These are phyloP conservation scores for Mycena vitilis DNA, from an alignment of 768 basidiomycete species.

Conservation along the genomic window DNA sequence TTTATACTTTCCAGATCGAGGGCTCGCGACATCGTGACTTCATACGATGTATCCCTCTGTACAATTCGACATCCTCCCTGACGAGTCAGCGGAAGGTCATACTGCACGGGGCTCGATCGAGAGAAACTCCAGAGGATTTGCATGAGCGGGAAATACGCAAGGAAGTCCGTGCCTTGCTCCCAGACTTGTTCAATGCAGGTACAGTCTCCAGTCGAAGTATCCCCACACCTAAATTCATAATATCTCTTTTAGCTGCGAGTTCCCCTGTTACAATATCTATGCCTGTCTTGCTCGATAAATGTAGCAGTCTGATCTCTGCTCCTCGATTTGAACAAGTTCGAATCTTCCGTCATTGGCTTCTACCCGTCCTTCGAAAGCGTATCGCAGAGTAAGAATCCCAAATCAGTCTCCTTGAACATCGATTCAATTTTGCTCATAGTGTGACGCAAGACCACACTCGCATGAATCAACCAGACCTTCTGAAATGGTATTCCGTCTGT, in stretches of 20 bases:
- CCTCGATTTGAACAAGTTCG: slow-evolving; percentile 82
- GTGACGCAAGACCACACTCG: slow-evolving; percentile 38
- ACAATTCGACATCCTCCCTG: slow-evolving; percentile 67
- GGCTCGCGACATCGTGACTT: slow-evolving; percentile 77
- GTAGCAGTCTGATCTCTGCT: slow-evolving; percentile 61
- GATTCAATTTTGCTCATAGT: slow-evolving; percentile 28
- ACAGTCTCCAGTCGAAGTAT: neutral
- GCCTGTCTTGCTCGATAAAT: slow-evolving; percentile 53
- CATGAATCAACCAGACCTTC: slow-evolving; percentile 49
- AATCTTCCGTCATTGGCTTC: slow-evolving; percentile 76
- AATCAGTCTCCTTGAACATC: neutral
- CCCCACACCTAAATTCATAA: neutral
- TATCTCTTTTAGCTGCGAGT: slow-evolving; percentile 45
- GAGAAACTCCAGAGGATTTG: slow-evolving; percentile 77
- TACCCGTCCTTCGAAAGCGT: slow-evolving; percentile 73
- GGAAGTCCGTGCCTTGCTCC: slow-evolving; percentile 73
- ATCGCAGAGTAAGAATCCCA: slow-evolving; percentile 56
- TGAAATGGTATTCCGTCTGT: slow-evolving; percentile 67
- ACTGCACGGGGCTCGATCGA: slow-evolving; percentile 74
- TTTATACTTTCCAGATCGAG: slow-evolving; percentile 46
- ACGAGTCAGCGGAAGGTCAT: slow-evolving; percentile 76
- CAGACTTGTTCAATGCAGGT: slow-evolving; percentile 75
- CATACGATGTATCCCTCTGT: slow-evolving; percentile 78
- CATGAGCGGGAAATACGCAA: slow-evolving; percentile 78
- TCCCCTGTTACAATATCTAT: slow-evolving; percentile 47